Evolutionary conservation across 768 basidiomycete species (phyloP).

Genomic region (Lentinula guzmanii): DNA sequence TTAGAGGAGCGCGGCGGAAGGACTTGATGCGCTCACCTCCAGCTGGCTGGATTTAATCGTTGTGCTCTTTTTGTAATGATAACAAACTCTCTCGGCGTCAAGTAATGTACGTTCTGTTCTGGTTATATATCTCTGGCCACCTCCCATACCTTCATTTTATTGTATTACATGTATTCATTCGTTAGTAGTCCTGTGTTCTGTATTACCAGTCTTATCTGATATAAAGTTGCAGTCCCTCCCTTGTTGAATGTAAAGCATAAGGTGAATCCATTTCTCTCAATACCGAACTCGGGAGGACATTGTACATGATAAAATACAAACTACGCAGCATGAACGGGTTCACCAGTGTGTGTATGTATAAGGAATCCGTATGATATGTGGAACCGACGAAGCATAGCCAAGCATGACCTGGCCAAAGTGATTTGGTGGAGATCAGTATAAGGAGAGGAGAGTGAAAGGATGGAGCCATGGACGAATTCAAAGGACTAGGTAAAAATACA

Average conservation of each 20-base stretch:
- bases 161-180: not conserved
- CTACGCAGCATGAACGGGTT: slow-evolving; percentile 10
- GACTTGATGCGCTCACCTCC: slow-evolving; percentile 24
- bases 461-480: not conserved
- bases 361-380: slow-evolving; percentile 9
- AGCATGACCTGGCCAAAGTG: not conserved
- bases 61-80: not conserved
- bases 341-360: not conserved
- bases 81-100: slow-evolving; percentile 10
- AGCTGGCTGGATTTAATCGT: slow-evolving; percentile 41
- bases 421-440: not conserved
- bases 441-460: not conserved
- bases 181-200: not conserved
- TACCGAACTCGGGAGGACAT: slow-evolving; percentile 10
- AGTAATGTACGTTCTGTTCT: slow-evolving; percentile 13
- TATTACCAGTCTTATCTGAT: not conserved
- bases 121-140: not conserved
- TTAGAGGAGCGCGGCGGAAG: slow-evolving; percentile 13
- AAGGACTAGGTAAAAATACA: slow-evolving; percentile 5
- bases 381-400: slow-evolving; percentile 3
- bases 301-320: slow-evolving; percentile 16
- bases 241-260: not conserved
- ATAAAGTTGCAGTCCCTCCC: not conserved
- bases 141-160: not conserved
- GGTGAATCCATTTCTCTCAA: slow-evolving; percentile 1